Base-by-base conservation (phyloP, 768 basidiomycete species). In the Scleroderma citrinum region DNA sequence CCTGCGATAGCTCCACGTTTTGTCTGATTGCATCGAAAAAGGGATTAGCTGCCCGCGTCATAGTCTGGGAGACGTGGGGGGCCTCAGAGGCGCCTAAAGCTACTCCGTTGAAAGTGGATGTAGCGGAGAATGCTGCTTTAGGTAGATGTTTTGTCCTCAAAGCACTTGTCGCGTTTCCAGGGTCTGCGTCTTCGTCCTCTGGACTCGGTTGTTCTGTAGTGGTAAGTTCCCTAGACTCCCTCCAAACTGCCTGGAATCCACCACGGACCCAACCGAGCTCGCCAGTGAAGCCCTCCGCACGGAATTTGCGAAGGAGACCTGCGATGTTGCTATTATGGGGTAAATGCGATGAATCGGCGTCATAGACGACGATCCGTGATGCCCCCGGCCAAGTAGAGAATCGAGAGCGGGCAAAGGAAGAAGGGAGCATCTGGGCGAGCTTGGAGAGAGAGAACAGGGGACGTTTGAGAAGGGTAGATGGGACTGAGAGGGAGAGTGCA, bases 1-100 rank as follows among this genome's bases (percentile, higher is more conserved):
- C 81, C 30, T 81, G 66, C 2, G 83, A 78, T 20, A 96, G 79
- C 69, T 96, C 92, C 2, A 82, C 63, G 57, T 92, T 90, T 68
- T 92, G 89, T 34, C 88, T 83, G 58, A 98, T 88, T 58, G 87
- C 85, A 67, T 98, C 94, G 57, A 91, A 97, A 71, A 98, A 98
- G 10, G 95, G 95, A 63, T 95, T 97, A 4, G 69, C 59, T 59
- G 59, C 71, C 62, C 44, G 66, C 24, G 55, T 44, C 60, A 54
- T 48, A 44, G 52, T 35, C 54, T 54, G 36, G 44, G 44, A 23
- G 51, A 23, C 14, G 40, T 35, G 43, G 13, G 13, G 26, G 3
- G 48, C 46, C 20, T 46, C 44, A 16, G 52, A 19, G 14, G 40
- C 36, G 44, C 43, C 51, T 48, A 49, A 40, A 47, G 55, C 47